These are phyloP conservation scores for Parafenestella ontariensis DNA, from an alignment of 2,329 filamentous ascomycete species.

Conservation along the genomic window DNA sequence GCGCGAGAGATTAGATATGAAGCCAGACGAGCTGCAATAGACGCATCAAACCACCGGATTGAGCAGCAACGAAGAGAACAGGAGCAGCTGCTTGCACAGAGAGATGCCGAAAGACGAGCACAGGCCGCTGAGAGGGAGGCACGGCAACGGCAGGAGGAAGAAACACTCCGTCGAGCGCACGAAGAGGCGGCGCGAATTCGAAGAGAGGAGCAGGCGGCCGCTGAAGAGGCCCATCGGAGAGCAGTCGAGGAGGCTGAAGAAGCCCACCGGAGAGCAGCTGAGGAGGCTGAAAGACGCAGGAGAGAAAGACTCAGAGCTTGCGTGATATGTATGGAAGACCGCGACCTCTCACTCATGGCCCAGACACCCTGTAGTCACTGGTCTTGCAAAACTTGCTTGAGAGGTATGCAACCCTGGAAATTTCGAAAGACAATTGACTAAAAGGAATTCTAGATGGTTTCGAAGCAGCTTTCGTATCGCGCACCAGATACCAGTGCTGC, in stretches of 20 bases:
- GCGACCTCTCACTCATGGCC: not conserved
- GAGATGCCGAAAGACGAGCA: not conserved
- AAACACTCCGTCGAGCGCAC: not conserved
- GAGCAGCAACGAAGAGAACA: conserved; percentile 4
- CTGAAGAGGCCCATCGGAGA: conserved; percentile 3
- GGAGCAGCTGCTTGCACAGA: not conserved
- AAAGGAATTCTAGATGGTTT: not conserved
- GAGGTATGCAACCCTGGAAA: not conserved
- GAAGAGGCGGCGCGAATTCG: not conserved
- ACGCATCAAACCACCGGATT: not conserved
- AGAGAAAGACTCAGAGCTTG: conserved; percentile 6
- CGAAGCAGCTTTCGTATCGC: not conserved
- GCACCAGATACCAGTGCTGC: conserved; percentile 1
- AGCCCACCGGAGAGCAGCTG: no score
- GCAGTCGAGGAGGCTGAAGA: no score
- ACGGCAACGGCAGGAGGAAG: conserved; percentile 1
- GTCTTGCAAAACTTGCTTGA: not conserved
- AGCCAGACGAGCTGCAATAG: not conserved
- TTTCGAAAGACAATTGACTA: not conserved
- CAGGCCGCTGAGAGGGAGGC: conserved; percentile 1
- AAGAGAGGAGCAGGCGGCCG: not conserved
- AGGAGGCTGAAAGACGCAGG: conserved; percentile 6
- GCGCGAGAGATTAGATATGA: conserved; percentile 4
- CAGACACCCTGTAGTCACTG: conserved; percentile 4
- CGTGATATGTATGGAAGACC: conserved; percentile 7